Evolutionary conservation across 163 green algal species (phyloP).

Genomic region (Volvox carteri): DNA sequence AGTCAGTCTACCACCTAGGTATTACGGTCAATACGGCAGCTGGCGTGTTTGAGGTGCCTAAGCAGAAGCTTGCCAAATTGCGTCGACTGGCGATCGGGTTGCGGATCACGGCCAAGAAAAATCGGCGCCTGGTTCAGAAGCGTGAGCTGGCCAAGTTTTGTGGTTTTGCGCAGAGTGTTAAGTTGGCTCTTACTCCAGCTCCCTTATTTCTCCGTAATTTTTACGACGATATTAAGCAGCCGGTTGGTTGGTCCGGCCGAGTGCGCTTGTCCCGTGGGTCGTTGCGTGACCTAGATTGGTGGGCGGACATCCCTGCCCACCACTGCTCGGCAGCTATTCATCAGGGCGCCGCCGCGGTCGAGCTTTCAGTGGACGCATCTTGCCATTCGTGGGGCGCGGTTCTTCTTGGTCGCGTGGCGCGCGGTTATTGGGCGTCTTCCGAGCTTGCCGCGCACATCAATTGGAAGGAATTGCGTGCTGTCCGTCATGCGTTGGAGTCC

Average conservation of each 20-base stretch:
- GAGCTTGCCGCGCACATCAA: conserved; percentile 21
- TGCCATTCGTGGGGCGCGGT: not conserved
- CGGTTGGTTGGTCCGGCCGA: too few species aligned
- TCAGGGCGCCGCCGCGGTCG: not conserved
- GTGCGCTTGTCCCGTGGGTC: not conserved
- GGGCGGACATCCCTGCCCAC: not conserved
- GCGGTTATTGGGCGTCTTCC: not conserved
- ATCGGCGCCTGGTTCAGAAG: too few species aligned
- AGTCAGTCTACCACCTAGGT: too few species aligned
- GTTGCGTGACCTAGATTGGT: conserved; percentile 19
- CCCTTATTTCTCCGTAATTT: too few species aligned
- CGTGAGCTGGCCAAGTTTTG: too few species aligned
- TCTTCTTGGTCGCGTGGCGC: not conserved
- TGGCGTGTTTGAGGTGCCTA: conserved; percentile 7
- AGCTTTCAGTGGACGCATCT: conserved; percentile 11
- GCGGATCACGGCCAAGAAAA: too few species aligned
- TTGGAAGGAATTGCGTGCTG: conserved; percentile 22
- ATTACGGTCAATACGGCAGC: too few species aligned
- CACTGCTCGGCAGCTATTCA: conserved; percentile 14
- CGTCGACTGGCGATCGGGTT: not conserved
- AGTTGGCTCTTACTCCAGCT: too few species aligned
- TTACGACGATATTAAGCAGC: not conserved
- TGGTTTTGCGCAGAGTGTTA: too few species aligned
- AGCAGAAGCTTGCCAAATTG: conserved; percentile 13
- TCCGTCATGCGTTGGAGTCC: conserved; percentile 11